These are phyloP conservation scores for Colletotrichum filicis DNA, from an alignment of 2,329 filamentous ascomycete genomes.

Conservation along the genomic window DNA sequence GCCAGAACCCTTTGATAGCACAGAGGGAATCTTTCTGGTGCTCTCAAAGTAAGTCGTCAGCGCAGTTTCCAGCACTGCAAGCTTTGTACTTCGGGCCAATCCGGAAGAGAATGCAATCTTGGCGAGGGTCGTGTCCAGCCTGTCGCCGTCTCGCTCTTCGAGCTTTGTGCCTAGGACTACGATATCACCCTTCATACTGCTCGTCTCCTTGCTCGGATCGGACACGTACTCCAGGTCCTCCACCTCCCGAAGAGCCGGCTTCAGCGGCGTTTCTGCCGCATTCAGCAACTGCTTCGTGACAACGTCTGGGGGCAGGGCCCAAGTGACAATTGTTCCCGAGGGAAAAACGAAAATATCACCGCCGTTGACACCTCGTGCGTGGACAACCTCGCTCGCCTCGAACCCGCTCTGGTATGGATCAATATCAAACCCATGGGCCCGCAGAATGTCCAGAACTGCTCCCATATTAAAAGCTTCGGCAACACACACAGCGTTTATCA, in stretches of 20 bases:
- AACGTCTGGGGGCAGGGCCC: conserved; percentile 84
- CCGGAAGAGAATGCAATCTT: conserved; percentile 98
- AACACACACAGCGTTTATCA: conserved; percentile 69
- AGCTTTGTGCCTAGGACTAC: conserved; percentile 86
- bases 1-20: conserved; percentile 73
- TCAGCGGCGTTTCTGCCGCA: conserved; percentile 80
- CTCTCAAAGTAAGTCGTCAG: conserved; percentile 87
- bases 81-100: conserved; percentile 90
- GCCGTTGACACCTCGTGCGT: conserved; percentile 69
- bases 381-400: conserved; percentile 70
- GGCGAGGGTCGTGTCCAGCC: conserved; percentile 75
- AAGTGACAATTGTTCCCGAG: conserved; percentile 91
- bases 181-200: conserved; percentile 85
- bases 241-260: conserved; percentile 76
- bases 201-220: conserved; percentile 78
- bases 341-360: conserved; percentile 97
- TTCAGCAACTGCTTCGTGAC: conserved; percentile 79
- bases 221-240: conserved; percentile 91
- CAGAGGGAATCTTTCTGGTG: conserved; percentile 82
- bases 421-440: conserved; percentile 68
- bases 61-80: conserved; percentile 88
- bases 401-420: conserved; percentile 72
- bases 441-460: conserved; percentile 65
- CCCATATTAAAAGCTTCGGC: conserved; percentile 74
- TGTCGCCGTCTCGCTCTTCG: conserved; percentile 56